Evolutionary conservation across 2,329 filamentous ascomycete genomes (phyloP).

Genomic region (Tympanopsis confertula): DNA sequence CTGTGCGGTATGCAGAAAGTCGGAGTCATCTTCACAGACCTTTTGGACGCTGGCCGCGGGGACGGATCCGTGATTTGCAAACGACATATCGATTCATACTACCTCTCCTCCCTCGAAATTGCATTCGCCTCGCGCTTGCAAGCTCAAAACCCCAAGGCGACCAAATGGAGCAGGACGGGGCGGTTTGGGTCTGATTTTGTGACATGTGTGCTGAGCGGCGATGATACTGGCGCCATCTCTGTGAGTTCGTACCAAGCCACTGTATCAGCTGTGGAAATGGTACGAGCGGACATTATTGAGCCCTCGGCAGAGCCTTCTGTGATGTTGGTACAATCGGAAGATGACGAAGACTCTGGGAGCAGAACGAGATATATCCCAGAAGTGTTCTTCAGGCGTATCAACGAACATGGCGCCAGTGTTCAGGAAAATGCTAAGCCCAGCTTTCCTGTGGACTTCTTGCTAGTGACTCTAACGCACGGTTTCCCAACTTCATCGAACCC

Average conservation of each 20-base stretch:
- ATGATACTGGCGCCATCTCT: constrained; percentile 75
- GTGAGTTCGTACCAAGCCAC: constrained; percentile 91
- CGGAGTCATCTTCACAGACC: constrained; percentile 88
- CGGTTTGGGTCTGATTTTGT: constrained; percentile 93
- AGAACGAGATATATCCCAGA: constrained; percentile 81
- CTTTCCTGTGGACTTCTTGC: constrained; percentile 91
- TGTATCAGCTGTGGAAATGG: constrained; percentile 94
- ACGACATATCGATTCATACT: constrained; percentile 89
- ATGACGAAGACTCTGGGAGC: constrained; percentile 53
- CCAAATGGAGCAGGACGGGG: constrained; percentile 94
- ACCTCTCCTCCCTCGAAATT: constrained; percentile 82
- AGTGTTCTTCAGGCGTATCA: constrained; percentile 89
- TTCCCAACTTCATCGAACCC: constrained; percentile 76
- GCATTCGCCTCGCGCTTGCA: constrained; percentile 81
- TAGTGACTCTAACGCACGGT: constrained; percentile 90
- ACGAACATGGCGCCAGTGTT: constrained; percentile 91
- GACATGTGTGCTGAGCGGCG: constrained; percentile 88
- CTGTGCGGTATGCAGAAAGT: constrained; percentile 79
- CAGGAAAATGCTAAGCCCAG: constrained; percentile 94
- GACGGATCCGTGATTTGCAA: constrained; percentile 89
- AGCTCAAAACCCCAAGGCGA: constrained; percentile 75
- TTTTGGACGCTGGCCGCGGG: constrained; percentile 68
- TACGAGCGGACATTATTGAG: constrained; percentile 85
- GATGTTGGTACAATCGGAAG: constrained; percentile 89
- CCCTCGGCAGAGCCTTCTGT: constrained; percentile 83